Conservation (phyloP, 2,329 filamentous ascomycete genomes). For the Pleochaeta shiraiana region DNA sequence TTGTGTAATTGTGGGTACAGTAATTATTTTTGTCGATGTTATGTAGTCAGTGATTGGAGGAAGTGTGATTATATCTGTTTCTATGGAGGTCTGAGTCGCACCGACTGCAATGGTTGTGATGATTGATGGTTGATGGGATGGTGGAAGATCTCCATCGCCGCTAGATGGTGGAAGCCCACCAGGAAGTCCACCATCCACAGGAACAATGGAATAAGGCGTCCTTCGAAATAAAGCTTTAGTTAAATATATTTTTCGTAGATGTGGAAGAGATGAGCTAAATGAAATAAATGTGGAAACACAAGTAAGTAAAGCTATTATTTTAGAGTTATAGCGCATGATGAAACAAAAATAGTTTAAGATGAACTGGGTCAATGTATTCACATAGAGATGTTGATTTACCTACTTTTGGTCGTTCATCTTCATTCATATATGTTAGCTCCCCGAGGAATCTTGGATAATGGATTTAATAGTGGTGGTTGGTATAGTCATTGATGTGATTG, state of each 20-base stretch:
- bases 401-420: too few species aligned
- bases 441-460: too few species aligned
- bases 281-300: too few species aligned
- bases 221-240: conserved; percentile 9
- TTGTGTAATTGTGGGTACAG: conserved; percentile 12
- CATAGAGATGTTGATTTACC: too few species aligned
- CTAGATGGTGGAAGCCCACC: neutral
- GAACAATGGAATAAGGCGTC: conserved; percentile 18
- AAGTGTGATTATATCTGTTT: conserved; percentile 12
- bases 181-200: conserved; percentile 18
- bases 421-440: too few species aligned
- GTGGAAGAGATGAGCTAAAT: too few species aligned
- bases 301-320: too few species aligned
- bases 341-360: too few species aligned
- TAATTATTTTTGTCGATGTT: conserved; percentile 12
- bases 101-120: conserved; percentile 13
- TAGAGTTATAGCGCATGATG: too few species aligned
- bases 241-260: conserved; percentile 5
- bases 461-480: too few species aligned
- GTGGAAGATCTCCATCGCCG: neutral
- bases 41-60: conserved; percentile 10
- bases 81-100: conserved; percentile 12
- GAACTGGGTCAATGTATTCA: too few species aligned
- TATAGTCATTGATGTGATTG: too few species aligned
- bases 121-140: conserved; percentile 7